Base-by-base conservation (phyloP, 2,329 filamentous ascomycete genomes). In the Penicillium sp. region DNA sequence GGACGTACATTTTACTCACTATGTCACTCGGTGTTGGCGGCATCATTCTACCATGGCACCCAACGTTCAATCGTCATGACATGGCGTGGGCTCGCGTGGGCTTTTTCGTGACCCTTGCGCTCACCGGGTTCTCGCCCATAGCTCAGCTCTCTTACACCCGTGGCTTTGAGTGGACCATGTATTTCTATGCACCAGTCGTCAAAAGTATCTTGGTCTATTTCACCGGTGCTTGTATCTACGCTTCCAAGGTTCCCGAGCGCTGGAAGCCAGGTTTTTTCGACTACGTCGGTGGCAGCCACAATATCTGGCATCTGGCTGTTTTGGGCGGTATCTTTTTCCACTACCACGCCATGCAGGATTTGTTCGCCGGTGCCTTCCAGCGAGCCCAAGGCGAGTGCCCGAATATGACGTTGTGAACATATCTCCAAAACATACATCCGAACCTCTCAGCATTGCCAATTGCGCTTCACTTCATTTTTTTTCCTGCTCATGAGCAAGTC, bases 301-400 rank as follows among this genome's bases (percentile, higher is more conserved):
- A 99, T 73, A 85, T 99, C 55, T 99, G 94, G 94, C 94, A 99
- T 74, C 76, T 96, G 32, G 94, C 94, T 7, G 94, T 99, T 10
- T 78, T 99, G 27, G 91, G 92, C 14, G 94, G 94, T 10, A 99
- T 99, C 54, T 74, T 97, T n/a, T 97, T 96, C 72, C 94, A 99
- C 74, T 99, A 97, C 75, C 82, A 83, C 19, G 94, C 94, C 16
- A 97, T 99, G 93, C 90, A 97, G 73, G 84, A 91, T 52, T 94
- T 99, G 74, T 99, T 99, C 68, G 81, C 88, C 4, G 82, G 81
- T 38, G 90, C 90, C 10, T 93, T 93, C 73, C 75, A 79, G 61
- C 82, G 88, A 56, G 88, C 88, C 2, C 70, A 85, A 68, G 79
- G 71, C 18, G 72, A 76, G 58, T 76, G 74, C 38, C 72, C 70